phyloP scores from a whole-genome alignment of 2,329 filamentous ascomycete genomes.

The Phyllosticta paracitricarpa region DNA sequence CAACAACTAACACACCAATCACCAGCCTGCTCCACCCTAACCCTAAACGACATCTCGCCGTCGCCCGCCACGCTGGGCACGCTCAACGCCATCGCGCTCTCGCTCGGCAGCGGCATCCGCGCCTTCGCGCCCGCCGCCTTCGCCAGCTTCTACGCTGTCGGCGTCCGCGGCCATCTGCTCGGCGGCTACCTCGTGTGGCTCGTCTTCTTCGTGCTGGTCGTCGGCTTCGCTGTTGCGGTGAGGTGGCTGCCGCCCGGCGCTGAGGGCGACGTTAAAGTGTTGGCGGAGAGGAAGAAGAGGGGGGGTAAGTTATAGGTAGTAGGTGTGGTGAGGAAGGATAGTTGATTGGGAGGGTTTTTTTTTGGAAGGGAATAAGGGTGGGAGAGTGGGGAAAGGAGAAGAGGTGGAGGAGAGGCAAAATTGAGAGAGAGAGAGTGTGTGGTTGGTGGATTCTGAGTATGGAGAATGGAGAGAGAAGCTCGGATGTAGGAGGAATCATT shows the following conservation, averaged over 20 bases:
- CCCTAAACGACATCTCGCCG: conserved; percentile 64
- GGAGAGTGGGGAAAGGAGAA: no score
- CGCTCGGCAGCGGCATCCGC: conserved; percentile 50
- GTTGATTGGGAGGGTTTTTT: not conserved
- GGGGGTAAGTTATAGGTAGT: not conserved
- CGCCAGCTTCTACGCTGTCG: conserved; percentile 57
- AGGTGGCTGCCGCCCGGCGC: conserved; percentile 1
- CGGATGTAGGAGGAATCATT: not conserved
- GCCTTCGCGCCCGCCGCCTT: conserved; percentile 57
- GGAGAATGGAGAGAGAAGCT: not conserved
- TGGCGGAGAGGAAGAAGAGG: conserved; percentile 20
- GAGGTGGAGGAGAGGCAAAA: no score
- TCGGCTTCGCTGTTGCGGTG: conserved; percentile 21
- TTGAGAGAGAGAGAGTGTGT: no score
- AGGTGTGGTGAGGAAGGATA: not conserved
- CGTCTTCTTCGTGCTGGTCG: conserved; percentile 37
- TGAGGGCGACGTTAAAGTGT: conserved; percentile 24
- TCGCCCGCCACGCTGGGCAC: conserved; percentile 55
- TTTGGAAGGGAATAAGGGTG: no score
- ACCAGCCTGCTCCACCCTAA: conserved; percentile 55
- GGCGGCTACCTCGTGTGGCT: conserved; percentile 58
- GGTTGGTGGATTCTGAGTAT: not conserved
- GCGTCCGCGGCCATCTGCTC: conserved; percentile 51
- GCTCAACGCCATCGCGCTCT: conserved; percentile 60
- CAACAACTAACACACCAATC: not conserved